Conservation (phyloP, 208 protist genomes). For the Crithidia brevicula region DNA sequence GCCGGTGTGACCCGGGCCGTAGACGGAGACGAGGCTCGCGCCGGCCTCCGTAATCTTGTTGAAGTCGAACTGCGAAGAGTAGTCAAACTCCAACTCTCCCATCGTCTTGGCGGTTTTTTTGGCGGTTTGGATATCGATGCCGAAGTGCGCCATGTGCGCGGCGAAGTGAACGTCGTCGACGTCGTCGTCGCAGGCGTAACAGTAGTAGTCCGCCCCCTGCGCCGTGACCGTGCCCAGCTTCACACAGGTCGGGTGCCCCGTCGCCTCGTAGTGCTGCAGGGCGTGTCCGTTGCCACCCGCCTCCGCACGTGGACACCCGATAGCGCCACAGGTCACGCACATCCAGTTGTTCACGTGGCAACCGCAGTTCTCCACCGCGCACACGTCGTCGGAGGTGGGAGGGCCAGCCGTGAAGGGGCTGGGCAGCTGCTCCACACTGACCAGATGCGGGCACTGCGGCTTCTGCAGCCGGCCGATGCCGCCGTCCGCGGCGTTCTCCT, state of each 20-base stretch:
- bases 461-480: conserved; percentile 33
- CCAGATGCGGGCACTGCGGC: conserved; percentile 77
- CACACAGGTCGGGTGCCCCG: conserved; percentile 92
- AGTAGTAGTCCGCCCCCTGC: conserved; percentile 92
- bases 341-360: conserved; percentile 96
- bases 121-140: conserved; percentile 92
- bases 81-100: conserved; percentile 97
- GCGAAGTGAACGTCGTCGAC: conserved; percentile 94
- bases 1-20: conserved; percentile 94
- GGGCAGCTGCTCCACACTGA: conserved; percentile 78
- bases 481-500: conserved; percentile 34
- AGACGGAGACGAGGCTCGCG: conserved; percentile 82
- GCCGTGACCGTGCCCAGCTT: conserved; percentile 97
- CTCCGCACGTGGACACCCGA: conserved; percentile 95
- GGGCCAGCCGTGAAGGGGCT: conserved; percentile 50
- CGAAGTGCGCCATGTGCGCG: conserved; percentile 96
- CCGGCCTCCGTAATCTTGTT: conserved; percentile 92
- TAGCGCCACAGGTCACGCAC: conserved; percentile 93
- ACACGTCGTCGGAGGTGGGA: conserved; percentile 56
- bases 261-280: conserved; percentile 84
- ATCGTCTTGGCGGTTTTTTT: conserved; percentile 97
- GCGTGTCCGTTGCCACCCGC: conserved; percentile 96
- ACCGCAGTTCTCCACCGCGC: conserved; percentile 69
- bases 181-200: conserved; percentile 96
- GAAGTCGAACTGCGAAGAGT: conserved; percentile 95